These are phyloP conservation scores for Paraleonurus japonicus DNA, from an alignment of 257 asterid species.

Conservation along the genomic window DNA sequence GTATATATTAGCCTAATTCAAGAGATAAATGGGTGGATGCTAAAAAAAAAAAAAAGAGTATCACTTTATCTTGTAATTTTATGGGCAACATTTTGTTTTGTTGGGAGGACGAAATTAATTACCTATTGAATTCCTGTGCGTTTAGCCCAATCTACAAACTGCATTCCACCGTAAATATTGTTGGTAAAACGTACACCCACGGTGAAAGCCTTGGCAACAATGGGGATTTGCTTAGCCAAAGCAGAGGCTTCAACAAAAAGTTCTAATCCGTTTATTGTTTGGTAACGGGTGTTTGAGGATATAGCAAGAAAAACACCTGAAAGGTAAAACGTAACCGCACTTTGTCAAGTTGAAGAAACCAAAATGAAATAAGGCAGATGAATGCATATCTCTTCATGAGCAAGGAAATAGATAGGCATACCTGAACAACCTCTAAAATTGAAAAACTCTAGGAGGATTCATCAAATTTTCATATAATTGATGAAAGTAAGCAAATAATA, in stretches of 20 bases:
- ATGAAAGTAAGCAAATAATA: background rate
- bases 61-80: no score
- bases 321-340: background rate
- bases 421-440: conserved; percentile 4
- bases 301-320: conserved; percentile 83
- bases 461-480: background rate
- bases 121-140: conserved; percentile 76
- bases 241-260: conserved; percentile 67
- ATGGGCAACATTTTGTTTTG: no score
- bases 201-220: conserved; percentile 82
- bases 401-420: no score
- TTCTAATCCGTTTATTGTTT: conserved; percentile 83
- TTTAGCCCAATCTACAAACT: conserved; percentile 93
- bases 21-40: background rate
- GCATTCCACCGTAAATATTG: conserved; percentile 89
- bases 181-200: conserved; percentile 87
- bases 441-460: background rate
- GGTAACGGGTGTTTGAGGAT: conserved; percentile 89
- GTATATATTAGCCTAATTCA: background rate
- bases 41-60: no score
- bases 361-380: no score
- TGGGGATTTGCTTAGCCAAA: conserved; percentile 64
- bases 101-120: background rate
- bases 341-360: no score
- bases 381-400: no score